Base-by-base conservation (phyloP, 106 monocot species). In the Dendrobium nobile region DNA sequence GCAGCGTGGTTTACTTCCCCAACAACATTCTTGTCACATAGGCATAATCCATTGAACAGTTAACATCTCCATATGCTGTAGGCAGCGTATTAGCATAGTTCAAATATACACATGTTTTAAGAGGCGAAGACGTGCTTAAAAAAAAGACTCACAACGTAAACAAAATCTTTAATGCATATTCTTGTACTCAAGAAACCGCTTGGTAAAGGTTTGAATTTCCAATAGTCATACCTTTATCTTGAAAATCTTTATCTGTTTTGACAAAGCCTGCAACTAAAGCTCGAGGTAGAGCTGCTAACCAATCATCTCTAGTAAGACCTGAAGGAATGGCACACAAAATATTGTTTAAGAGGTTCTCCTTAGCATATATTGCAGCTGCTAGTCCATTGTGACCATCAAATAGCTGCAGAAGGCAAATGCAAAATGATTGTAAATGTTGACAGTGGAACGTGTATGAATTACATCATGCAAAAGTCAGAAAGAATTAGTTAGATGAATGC, bases 351-450 rank as follows among this genome's bases (percentile, higher is more conserved):
- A 96, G 87, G 77, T 94, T 92, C 83, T 96, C 96, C 84, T 89
- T 92, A 4, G 92, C 15, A 37, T 90, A 96, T 83, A 90, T 90
- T n/a, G 96, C 96, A 79, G 96, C 96, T 24, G 83, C 89, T 81
- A 89, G 84, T 5, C 96, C 96, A 81, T 96, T 93, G 83, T 96
- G 96, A 5, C 96, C 96, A 89, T 96, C 96, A 89, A 96, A 90
- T 78, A 96, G 78, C 96, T 96, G 89, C 80, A 85, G 24, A 74
- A 40, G 31, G n/a, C 17, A 45, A 42, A 43, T 47, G 42, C 64
- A 72, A 80, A 80, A 47, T 47, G 26, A 18, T 19, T 58, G n/a
- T 44, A 77, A 54, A 27, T 15, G 7, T 77, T 40, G 5, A 2
- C 33, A 72, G 72, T 15, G 40, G 72, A 72, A 72, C 20, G 17